A percentile compares a stretch with the other conserved stretches of the same genome.
phyloP scores from a whole-genome alignment of 306 rosid species.

The Macrotyloma uniflorum region DNA sequence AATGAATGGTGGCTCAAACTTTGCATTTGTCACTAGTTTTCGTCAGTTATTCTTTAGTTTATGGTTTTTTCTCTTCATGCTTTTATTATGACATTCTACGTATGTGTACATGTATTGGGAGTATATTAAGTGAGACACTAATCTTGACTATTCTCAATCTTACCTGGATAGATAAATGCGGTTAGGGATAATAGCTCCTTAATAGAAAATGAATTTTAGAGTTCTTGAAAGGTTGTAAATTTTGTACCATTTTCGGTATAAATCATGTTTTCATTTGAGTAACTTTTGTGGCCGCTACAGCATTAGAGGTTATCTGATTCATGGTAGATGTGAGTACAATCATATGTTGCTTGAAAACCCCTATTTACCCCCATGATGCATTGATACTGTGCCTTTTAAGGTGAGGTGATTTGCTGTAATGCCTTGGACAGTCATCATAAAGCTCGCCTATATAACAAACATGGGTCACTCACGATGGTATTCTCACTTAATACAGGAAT shows the following conservation, averaged over 20 bases:
- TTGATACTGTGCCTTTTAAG: not conserved
- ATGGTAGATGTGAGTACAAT: not conserved
- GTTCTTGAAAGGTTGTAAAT: conserved; percentile 3
- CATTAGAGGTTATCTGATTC: not conserved
- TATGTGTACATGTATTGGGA: not conserved
- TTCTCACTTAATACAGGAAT: conserved; percentile 1
- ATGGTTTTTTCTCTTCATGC: conserved; percentile 10
- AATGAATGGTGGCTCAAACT: conserved; percentile 11
- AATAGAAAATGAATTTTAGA: not conserved
- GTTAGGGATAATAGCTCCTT: not conserved
- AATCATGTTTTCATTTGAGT: not conserved
- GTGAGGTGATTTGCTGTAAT: not conserved
- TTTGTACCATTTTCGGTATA: not conserved
- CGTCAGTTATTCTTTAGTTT: not conserved
- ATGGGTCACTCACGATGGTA: not conserved
- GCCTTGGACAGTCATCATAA: not conserved
- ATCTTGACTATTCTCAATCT: not conserved
- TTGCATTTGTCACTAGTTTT: not conserved
- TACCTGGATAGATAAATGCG: not conserved
- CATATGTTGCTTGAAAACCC: not conserved
- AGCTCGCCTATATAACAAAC: not conserved
- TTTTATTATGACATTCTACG: not conserved
- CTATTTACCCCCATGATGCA: not conserved
- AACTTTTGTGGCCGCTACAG: not conserved
- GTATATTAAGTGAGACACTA: not conserved